Evolutionary conservation across 2,329 filamentous ascomycete genomes (phyloP).

Genomic region (Juglanconis sp.): DNA sequence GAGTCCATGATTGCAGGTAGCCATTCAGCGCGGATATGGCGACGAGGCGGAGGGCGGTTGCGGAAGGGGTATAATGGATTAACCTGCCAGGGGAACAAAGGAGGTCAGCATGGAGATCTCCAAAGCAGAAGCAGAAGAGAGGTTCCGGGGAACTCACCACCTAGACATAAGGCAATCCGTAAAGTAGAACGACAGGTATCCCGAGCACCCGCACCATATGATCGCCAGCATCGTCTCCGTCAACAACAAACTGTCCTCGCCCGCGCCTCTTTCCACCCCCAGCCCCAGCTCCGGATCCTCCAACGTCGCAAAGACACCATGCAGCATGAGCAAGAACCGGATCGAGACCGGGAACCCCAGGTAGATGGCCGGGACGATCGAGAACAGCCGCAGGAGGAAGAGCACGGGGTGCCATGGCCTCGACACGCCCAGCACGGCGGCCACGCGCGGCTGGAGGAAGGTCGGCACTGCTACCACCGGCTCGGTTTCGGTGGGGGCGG

Average conservation of each 20-base stretch:
- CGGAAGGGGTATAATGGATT: constrained; percentile 77
- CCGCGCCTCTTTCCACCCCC: constrained; percentile 33
- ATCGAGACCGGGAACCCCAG: constrained; percentile 69
- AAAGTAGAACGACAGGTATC: constrained; percentile 78
- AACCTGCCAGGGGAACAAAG: constrained; percentile 51
- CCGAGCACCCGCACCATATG: constrained; percentile 66
- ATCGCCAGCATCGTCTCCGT: constrained; percentile 70
- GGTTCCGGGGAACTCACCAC: constrained; percentile 51
- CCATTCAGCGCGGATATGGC: constrained; percentile 72
- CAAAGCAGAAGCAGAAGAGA: neutral
- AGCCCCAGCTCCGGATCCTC: constrained; percentile 27
- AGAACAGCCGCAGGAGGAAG: constrained; percentile 68
- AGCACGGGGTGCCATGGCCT: constrained; percentile 70
- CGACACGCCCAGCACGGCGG: constrained; percentile 72
- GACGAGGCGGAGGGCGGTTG: constrained; percentile 75
- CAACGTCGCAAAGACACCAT: constrained; percentile 37
- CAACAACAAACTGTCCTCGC: constrained; percentile 51
- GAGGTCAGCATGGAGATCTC: constrained; percentile 9
- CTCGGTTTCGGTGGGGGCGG: neutral
- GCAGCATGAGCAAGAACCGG: constrained; percentile 63
- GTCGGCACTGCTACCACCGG: constrained; percentile 29
- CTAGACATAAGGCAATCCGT: constrained; percentile 82
- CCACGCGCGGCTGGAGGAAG: constrained; percentile 71
- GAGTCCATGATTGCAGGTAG: constrained; percentile 70
- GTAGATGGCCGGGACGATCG: constrained; percentile 66